These are phyloP conservation scores for Boletus subparvulus DNA, from an alignment of 768 basidiomycete genomes.

Conservation along the genomic window DNA sequence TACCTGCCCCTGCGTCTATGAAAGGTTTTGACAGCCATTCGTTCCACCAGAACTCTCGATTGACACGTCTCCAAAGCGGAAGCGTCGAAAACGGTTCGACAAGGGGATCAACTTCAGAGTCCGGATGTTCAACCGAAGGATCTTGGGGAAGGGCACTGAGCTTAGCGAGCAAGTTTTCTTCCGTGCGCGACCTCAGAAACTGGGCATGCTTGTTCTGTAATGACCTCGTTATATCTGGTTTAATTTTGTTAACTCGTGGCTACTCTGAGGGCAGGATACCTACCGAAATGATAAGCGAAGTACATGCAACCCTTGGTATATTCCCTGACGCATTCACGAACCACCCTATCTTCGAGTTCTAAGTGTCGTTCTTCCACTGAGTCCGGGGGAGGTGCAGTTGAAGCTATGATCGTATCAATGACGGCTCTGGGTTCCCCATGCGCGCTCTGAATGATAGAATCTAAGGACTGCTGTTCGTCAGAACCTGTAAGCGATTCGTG, in stretches of 20 bases:
- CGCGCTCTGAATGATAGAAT: conserved; percentile 43
- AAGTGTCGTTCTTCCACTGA: conserved; percentile 65
- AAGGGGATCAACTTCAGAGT: conserved; percentile 48
- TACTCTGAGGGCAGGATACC: conserved; percentile 11
- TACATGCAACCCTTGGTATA: conserved; percentile 88
- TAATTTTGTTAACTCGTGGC: not conserved
- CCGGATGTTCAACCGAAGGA: conserved; percentile 22
- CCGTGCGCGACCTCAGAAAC: conserved; percentile 52
- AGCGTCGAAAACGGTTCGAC: conserved; percentile 74
- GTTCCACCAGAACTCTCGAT: conserved; percentile 96
- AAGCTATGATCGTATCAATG: conserved; percentile 55
- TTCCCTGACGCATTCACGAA: conserved; percentile 74
- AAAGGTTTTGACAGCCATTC: conserved; percentile 84
- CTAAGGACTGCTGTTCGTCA: conserved; percentile 28
- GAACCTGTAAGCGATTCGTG: conserved; percentile 9
- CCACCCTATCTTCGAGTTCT: conserved; percentile 81
- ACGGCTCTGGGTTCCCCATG: conserved; percentile 52
- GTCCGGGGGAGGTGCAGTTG: conserved; percentile 60
- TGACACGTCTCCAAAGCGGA: conserved; percentile 89
- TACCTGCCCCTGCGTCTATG: conserved; percentile 78
- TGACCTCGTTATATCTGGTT: conserved; percentile 76
- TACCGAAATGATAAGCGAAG: conserved; percentile 85
- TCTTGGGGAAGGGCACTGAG: conserved; percentile 51
- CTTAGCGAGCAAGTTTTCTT: conserved; percentile 58
- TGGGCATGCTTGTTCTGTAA: conserved; percentile 78